Percentiles rank a stretch among this genome's conserved stretches.
Evolutionary conservation across 805 yeast genomes (phyloP).

Genomic region (Wickerhamomyces chaumierensis): DNA sequence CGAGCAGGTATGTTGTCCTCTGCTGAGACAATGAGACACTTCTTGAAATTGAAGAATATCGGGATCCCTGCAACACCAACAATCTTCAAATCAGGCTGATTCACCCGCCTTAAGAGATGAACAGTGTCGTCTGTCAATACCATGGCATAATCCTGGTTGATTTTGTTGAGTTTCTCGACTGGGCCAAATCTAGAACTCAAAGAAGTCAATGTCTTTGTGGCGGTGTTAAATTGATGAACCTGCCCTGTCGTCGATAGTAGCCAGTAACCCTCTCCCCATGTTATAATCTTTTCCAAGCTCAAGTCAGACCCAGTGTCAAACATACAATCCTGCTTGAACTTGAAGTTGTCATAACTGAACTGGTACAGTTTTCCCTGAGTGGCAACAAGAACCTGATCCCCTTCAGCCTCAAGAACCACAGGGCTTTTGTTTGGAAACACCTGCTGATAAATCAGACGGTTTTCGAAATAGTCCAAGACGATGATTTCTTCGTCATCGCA

Average conservation of each 20-base stretch:
- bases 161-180: background rate
- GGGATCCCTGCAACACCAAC: constrained; percentile 20
- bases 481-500: constrained; percentile 3
- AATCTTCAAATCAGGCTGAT: background rate
- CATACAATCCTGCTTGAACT: background rate
- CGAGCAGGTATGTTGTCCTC: constrained; percentile 8
- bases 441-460: background rate
- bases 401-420: background rate
- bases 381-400: constrained; percentile 4
- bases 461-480: background rate
- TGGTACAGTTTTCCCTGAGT: constrained; percentile 1
- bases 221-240: background rate
- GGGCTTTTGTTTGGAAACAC: background rate
- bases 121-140: background rate
- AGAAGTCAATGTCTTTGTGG: background rate
- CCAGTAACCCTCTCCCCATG: background rate
- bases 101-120: background rate
- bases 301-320: too few species aligned
- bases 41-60: constrained; percentile 34
- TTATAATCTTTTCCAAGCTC: background rate
- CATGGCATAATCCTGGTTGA: background rate
- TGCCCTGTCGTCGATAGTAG: background rate
- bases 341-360: background rate
- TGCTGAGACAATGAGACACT: constrained; percentile 23
- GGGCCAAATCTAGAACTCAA: background rate